Base-by-base conservation (phyloP, 129 eudicot species). In the Lactuca saligna region DNA sequence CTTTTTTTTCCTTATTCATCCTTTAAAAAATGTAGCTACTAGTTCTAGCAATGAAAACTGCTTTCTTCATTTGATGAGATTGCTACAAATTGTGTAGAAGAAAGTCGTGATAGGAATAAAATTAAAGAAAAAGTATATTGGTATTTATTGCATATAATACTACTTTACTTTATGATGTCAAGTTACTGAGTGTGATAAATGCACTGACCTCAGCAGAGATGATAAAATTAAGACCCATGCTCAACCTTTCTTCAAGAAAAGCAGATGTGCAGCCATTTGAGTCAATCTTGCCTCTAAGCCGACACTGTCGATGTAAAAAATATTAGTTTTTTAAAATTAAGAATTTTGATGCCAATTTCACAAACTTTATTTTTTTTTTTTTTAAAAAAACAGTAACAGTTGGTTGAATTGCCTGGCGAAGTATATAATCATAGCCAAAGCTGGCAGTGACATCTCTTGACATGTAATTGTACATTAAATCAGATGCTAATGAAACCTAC, bases 251-350 rank as follows among this genome's bases (percentile, higher is more conserved):
- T 80, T 86, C 97, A 44, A 91, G 79, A 68, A 82, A 88, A 76
- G 96, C 87, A 68, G 97, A 64, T 16, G 87, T 74, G 16, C 89
- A 87, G 6, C 96, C 96, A 72, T 91, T 91, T 63, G 97, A 91
- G 54, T 91, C 97, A 1, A 91, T 76, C 81, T 91, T 91, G 11
- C 97, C 97, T 75, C 97, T 82, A 42, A 91, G 83, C 48, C 96
- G 97, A 66, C 91, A 84, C 97, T 91, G 87, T 66, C 54, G 64
- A 38, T 13, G 55, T 29, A 54, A n/a, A n/a, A n/a, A n/a, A n/a
- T n/a, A n/a, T n/a, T n/a, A n/a, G n/a, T n/a, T n/a, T n/a, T n/a
- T n/a, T n/a, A n/a, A 20, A 20, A 1, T 20, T 1, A 0, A 59
- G 14, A 33, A 2, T 32, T 59, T 15, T 17, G 29, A 57, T 17